A percentile compares a stretch with the other conserved stretches of the same genome.
These are phyloP conservation scores for Alternaria novae-zelandiae DNA, from an alignment of 2,329 filamentous ascomycete species.

Conservation along the genomic window DNA sequence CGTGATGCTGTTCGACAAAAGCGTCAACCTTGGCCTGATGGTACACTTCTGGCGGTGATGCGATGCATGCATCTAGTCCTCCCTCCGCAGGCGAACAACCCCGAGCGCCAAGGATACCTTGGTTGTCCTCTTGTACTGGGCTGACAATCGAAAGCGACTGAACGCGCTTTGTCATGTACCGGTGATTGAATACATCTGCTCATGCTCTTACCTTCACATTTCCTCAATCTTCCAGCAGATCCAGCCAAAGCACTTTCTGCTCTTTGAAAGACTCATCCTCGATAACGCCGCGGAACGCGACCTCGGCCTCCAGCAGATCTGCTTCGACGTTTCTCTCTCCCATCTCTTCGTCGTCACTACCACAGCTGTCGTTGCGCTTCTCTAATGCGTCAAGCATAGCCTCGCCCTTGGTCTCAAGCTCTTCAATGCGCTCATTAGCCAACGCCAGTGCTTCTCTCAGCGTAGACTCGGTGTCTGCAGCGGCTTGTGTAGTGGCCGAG, in stretches of 20 bases:
- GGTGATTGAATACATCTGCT: background rate
- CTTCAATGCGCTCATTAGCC: constrained; percentile 19
- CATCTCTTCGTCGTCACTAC: constrained; percentile 7
- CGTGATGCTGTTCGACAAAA: background rate
- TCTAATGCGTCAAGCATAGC: constrained; percentile 18
- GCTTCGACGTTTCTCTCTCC: background rate
- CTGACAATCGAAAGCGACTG: background rate
- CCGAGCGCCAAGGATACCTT: background rate
- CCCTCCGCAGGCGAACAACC: background rate
- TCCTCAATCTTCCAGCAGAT: constrained; percentile 13
- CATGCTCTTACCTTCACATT: background rate
- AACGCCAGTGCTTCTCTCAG: constrained; percentile 19
- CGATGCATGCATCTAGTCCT: background rate
- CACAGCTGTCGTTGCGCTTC: background rate
- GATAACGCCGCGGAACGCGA: constrained; percentile 17
- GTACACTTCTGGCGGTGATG: no score
- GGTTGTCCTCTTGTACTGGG: background rate
- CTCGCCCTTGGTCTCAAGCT: constrained; percentile 20
- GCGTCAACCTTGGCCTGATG: background rate
- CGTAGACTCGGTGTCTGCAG: constrained; percentile 1
- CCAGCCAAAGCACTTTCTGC: constrained; percentile 15
- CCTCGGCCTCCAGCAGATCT: constrained; percentile 9
- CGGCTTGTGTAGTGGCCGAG: background rate
- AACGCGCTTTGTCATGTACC: background rate
- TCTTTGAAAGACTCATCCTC: constrained; percentile 21